Evolutionary conservation across 306 rosid species (phyloP), one percentile per base, ranked within the genome.

Genomic region (Fragaria ananassa): DNA sequence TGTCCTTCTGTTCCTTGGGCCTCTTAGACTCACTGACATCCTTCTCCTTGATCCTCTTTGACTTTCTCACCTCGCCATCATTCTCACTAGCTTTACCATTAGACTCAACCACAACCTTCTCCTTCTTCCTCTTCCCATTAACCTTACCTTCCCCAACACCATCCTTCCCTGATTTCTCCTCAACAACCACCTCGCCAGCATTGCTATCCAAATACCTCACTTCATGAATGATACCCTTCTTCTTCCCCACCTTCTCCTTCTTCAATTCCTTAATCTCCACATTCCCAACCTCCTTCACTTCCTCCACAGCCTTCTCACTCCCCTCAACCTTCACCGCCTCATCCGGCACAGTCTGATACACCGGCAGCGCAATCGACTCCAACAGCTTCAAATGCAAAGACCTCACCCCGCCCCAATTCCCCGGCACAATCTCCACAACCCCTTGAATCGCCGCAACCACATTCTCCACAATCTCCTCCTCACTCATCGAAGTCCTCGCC

Each of bases 201-300:
- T 18, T 78, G 62, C 76, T 79, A 75, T 92, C 97, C 96, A 94
- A 87, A 73, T 90, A 87, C 83, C 81, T 75, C 76, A 92, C 86
- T 65, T 90, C 90, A 67, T 84, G 97, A 75, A 94, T 90, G 81
- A 89, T 85, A 10, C 96, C 96, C 88, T 87, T 91, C 85, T 82
- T 90, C 83, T 83, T 75, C 60, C 70, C 58, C 37, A 19, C 74
- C 67, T 74, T 87, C 50, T 72, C 69, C 18, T 54, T 34, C 76
- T 42, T 9, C 12, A 7, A 29, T 14, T 37, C 66, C 79, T 42
- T 62, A 42, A 63, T 69, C 71, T 49, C 81, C 41, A 18, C 18
- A 61, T 60, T 42, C 19, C 1, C 65, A 67, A 5, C 57, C 44
- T 68, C 74, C 37, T 71, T 73, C 50, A 35, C 69, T 65, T 77